phyloP scores from a whole-genome alignment of 129 eudicot genomes.

The Arctium lappa region DNA sequence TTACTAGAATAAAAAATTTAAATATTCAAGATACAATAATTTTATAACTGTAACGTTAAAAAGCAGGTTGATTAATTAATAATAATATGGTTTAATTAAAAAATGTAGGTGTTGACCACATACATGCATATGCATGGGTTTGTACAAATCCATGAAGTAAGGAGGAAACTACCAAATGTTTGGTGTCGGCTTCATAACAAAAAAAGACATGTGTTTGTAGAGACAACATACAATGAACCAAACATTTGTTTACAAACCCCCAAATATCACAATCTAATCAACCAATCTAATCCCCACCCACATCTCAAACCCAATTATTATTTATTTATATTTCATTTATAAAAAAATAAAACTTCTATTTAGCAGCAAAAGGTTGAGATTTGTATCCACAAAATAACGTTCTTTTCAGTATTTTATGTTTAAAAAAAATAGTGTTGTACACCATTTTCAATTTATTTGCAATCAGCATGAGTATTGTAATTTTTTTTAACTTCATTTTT shows the following conservation, averaged over 20 bases:
- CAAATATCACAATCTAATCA: conserved; percentile 35
- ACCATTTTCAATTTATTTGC: background rate
- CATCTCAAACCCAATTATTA: background rate
- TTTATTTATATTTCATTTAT: background rate
- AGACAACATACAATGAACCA: conserved; percentile 36
- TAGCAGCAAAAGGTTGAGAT: too few relatives aligned
- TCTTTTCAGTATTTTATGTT: too few relatives aligned
- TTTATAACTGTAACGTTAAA: background rate
- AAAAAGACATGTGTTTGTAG: conserved; percentile 20
- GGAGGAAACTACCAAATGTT: conserved; percentile 38
- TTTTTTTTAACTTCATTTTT: background rate
- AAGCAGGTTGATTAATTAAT: background rate
- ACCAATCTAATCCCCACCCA: background rate
- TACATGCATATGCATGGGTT: conserved; percentile 24
- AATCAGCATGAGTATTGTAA: too few relatives aligned
- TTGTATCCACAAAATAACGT: too few relatives aligned
- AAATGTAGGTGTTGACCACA: background rate
- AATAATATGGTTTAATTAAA: too few relatives aligned
- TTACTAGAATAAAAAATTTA: background rate
- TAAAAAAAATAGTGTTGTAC: background rate
- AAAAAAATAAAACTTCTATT: too few relatives aligned
- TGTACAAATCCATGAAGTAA: conserved; percentile 32
- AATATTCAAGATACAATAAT: too few relatives aligned
- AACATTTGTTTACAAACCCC: conserved; percentile 29
- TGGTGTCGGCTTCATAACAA: conserved; percentile 27